These are phyloP conservation scores for Ophiocytium majus DNA, from an alignment of 352 stramenopile genomes.

Conservation along the genomic window DNA sequence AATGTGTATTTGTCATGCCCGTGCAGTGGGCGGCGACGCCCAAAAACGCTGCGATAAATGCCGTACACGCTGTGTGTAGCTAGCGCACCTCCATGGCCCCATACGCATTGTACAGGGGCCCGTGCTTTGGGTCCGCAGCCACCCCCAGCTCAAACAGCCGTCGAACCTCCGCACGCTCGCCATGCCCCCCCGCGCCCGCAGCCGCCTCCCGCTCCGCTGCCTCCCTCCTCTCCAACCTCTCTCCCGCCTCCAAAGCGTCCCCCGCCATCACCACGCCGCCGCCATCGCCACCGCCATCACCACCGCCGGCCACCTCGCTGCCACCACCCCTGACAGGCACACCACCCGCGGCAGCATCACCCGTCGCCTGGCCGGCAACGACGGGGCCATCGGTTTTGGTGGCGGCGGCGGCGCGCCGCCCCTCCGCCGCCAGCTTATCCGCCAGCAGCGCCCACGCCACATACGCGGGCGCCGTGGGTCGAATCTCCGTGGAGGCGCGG, in stretches of 20 bases:
- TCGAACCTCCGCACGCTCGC: slow-evolving; percentile 30
- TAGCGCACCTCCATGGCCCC: slow-evolving; percentile 37
- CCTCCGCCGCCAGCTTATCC: slow-evolving; percentile 29
- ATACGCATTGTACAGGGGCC: slow-evolving; percentile 60
- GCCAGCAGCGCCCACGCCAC: slow-evolving; percentile 49
- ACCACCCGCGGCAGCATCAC: not conserved
- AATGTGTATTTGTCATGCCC: no score
- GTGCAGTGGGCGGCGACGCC: slow-evolving; percentile 53
- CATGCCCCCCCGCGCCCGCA: not conserved
- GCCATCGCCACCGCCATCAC: not conserved
- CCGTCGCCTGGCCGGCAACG: not conserved
- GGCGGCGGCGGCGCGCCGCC: not conserved
- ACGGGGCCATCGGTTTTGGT: not conserved
- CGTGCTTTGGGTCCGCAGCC: slow-evolving; percentile 53
- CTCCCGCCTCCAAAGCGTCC: not conserved
- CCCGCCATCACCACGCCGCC: not conserved
- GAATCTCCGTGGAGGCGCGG: slow-evolving; percentile 30
- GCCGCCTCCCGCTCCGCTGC: not conserved
- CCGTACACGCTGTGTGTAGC: not conserved
- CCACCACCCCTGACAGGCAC: not conserved
- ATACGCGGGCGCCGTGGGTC: slow-evolving; percentile 44
- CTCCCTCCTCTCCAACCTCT: not conserved
- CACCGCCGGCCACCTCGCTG: not conserved
- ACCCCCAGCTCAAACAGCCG: slow-evolving; percentile 58
- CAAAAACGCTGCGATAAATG: not conserved